A percentile compares a stretch with the other conserved stretches of the same genome.
Conservation (phyloP, 1,284 basidiomycete genomes). For the Rhodotorula sp. region DNA sequence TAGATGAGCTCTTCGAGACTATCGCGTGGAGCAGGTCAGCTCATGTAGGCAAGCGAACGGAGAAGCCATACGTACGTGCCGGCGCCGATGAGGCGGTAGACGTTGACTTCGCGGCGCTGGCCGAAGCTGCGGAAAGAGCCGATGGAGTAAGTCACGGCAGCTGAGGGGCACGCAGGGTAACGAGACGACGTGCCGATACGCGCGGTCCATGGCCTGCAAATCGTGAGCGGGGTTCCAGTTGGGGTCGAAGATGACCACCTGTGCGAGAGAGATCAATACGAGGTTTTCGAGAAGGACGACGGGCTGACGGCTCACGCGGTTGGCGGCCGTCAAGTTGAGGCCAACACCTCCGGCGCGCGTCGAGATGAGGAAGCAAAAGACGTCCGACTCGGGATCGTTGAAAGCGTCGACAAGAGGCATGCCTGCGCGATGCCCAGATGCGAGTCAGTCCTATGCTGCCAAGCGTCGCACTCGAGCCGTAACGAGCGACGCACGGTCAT, state of each 20-base stretch:
- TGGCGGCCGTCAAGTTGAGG: constrained; percentile 46
- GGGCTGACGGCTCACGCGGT: constrained; percentile 66
- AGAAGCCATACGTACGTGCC: constrained; percentile 58
- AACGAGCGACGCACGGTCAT: constrained; percentile 43
- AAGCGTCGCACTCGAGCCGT: not conserved
- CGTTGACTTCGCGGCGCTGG: constrained; percentile 79
- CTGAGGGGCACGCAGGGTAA: too few relatives aligned
- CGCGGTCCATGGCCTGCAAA: constrained; percentile 64
- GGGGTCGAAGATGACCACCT: constrained; percentile 84
- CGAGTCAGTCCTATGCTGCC: not conserved
- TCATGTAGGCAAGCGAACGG: too few relatives aligned
- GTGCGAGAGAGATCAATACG: constrained; percentile 58
- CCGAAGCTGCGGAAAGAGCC: constrained; percentile 61
- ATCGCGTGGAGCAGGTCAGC: not conserved
- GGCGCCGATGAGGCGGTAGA: constrained; percentile 78
- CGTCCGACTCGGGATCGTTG: constrained; percentile 59
- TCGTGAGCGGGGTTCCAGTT: constrained; percentile 90
- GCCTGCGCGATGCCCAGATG: constrained; percentile 55
- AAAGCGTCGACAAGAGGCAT: constrained; percentile 80
- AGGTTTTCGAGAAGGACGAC: constrained; percentile 59
- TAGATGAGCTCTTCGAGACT: constrained; percentile 45
- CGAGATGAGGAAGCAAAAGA: constrained; percentile 81
- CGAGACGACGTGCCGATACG: constrained; percentile 57
- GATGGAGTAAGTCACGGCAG: too few relatives aligned
- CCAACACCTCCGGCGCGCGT: constrained; percentile 94